Evolutionary conservation across 768 basidiomycete species (phyloP), one percentile per base, ranked within the genome.

Genomic region (Hypsizygus marmoreus): DNA sequence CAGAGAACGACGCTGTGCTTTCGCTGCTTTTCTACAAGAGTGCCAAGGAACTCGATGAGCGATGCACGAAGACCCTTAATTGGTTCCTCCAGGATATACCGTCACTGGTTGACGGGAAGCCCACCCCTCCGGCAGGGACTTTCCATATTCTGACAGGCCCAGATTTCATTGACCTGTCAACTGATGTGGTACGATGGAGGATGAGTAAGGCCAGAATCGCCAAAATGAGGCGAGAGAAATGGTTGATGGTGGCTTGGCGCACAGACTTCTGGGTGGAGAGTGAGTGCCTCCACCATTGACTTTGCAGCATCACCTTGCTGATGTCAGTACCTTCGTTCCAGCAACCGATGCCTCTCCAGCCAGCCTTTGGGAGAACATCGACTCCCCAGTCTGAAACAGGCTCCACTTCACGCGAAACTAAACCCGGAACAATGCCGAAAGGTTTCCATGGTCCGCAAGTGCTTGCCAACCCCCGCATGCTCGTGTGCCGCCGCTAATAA

Each of bases 331-430:
- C 47, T 8, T n/a, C n/a, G n/a, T n/a, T 51, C 32, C 7, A 70
- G 47, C 47, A 58, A 56, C 20, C 53, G 55, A 14, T 45, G 48
- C 45, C 56, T 61, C 23, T 20, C 44, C 50, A 29, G 44, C 47
- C 28, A 50, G 35, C 31, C 26, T 19, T 4, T 47, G 49, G 40
- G 32, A 43, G 32, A 43, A 40, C 22, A 25, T 46, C 33, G 40
- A 50, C 40, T 5, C 26, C 4, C 32, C 22, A 3, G 14, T 40
- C 2, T 40, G 22, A 47, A 31, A 13, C 28, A 10, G 40, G 11
- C 8, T 14, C 14, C n/a, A n/a, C n/a, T n/a, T n/a, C n/a, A n/a
- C n/a, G n/a, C n/a, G n/a, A n/a, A n/a, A n/a, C n/a, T n/a, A n/a
- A n/a, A n/a, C n/a, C n/a, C n/a, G n/a, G n/a, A n/a, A n/a, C n/a